Evolutionary conservation across 2,329 filamentous ascomycete genomes (phyloP).

Genomic region (Epicoccum sorghinum): DNA sequence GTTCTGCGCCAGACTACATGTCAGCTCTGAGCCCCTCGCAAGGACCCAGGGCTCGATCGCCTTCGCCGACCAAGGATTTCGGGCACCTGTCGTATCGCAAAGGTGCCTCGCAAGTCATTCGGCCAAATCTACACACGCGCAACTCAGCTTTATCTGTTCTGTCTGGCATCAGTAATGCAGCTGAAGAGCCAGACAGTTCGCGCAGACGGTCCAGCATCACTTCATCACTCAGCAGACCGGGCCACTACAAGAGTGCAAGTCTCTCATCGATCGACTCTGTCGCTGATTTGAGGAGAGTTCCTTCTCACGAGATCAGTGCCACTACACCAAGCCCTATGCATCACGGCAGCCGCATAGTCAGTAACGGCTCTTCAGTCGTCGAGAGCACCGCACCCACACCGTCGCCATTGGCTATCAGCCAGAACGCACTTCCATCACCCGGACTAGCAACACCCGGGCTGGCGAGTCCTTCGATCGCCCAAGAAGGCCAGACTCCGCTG

Average conservation of each 20-base stretch:
- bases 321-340: constrained; percentile 42
- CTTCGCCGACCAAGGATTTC: constrained; percentile 55
- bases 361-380: constrained; percentile 31
- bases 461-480: constrained; percentile 64
- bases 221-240: constrained; percentile 33
- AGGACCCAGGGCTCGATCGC: constrained; percentile 41
- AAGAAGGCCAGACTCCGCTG: constrained; percentile 52
- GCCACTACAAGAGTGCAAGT: constrained; percentile 50
- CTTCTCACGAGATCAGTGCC: constrained; percentile 29
- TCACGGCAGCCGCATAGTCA: constrained; percentile 39
- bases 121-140: constrained; percentile 41
- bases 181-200: constrained; percentile 32
- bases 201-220: constrained; percentile 43
- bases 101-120: constrained; percentile 56
- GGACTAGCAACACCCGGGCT: constrained; percentile 43
- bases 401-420: constrained; percentile 26
- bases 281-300: constrained; percentile 36
- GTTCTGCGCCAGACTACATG: constrained; percentile 34
- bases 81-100: constrained; percentile 58
- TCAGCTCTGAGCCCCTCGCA: constrained; percentile 18
- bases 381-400: constrained; percentile 37
- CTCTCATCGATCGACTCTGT: constrained; percentile 55
- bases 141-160: constrained; percentile 42
- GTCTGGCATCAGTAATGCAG: constrained; percentile 29
- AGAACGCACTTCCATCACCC: constrained; percentile 37